Evolutionary conservation across 2,329 filamentous ascomycete species (phyloP).

Genomic region (Verticillium zaregamsianum): DNA sequence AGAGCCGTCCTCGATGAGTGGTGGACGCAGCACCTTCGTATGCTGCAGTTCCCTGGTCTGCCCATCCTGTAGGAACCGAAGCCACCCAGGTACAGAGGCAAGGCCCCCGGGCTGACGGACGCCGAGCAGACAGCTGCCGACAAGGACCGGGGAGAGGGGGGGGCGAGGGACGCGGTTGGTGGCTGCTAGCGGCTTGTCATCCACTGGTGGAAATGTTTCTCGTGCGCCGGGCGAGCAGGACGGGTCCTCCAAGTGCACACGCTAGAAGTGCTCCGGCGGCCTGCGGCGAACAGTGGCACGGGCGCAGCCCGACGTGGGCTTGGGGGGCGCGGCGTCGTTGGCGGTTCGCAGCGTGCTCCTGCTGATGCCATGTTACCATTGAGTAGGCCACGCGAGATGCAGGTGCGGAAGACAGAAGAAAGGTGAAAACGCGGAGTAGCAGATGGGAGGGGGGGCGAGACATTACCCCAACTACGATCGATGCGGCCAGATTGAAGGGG

Average conservation of each 20-base stretch:
- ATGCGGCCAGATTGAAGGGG: not conserved
- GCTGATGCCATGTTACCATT: not conserved
- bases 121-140: not conserved
- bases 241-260: not conserved
- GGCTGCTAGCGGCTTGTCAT: not conserved
- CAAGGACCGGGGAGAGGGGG: not conserved
- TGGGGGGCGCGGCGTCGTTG: not conserved
- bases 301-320: not conserved
- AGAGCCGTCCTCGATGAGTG: not conserved
- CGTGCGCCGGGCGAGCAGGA: not conserved
- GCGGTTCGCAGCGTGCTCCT: not conserved
- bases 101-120: not conserved
- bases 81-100: not conserved
- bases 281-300: not conserved
- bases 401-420: not conserved
- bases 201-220: not conserved
- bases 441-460: not conserved
- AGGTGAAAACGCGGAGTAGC: not conserved
- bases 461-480: not conserved
- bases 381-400: not conserved
- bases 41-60: not conserved
- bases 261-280: not conserved
- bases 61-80: not conserved
- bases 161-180: not conserved
- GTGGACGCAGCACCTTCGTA: not conserved